Base-by-base conservation (phyloP, 2,329 filamentous ascomycete genomes). In the Tolypocladium cylindrosporum region DNA sequence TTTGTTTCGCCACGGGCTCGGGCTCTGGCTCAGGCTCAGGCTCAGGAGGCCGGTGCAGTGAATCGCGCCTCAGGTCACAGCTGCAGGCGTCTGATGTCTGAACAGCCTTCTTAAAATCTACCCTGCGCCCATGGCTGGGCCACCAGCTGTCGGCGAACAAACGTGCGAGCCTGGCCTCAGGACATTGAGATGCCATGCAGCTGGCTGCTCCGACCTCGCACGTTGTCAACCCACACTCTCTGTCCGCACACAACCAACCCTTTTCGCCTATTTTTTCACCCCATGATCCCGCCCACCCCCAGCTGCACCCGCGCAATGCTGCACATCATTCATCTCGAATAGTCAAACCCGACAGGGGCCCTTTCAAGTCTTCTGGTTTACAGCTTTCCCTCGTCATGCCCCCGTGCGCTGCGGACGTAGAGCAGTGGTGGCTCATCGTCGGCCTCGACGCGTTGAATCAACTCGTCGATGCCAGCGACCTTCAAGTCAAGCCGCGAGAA, bases 341-440 rank as follows among this genome's bases (percentile, higher is more conserved):
- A 36, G 5, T 13, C 48, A 21, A 2, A 4, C 14, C 13, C 10
- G 31, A 37, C 48, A 13, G 1, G 11, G 10, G 5, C 4, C 1
- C 16, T 16, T 31, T n/a, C 27, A 19, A 4, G 14, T 9, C 24
- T 1, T 14, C 39, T 2, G 39, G n/a, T 10, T 37, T 36, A 10
- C 39, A 55, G 31, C 19, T 45, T 54, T 55, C 34, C 14, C 74
- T 54, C 53, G 54, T 34, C 16, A 74, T 74, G 72, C 66, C 67
- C 34, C 64, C 65, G 4, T 65, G 63, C 55, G 61, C 68, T 6
- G 60, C 67, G 19, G 68, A 72, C 52, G 63, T 73, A 19, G 66
- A 72, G 59, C 57, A 63, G 37, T 73, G 71, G 67, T 74, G 72
- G 72, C 64, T 71, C 39, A 61, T 57, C 7, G 55, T 52, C 27